Conservation (phyloP, 768 basidiomycete species). For the Boletus reticuloceps region DNA sequence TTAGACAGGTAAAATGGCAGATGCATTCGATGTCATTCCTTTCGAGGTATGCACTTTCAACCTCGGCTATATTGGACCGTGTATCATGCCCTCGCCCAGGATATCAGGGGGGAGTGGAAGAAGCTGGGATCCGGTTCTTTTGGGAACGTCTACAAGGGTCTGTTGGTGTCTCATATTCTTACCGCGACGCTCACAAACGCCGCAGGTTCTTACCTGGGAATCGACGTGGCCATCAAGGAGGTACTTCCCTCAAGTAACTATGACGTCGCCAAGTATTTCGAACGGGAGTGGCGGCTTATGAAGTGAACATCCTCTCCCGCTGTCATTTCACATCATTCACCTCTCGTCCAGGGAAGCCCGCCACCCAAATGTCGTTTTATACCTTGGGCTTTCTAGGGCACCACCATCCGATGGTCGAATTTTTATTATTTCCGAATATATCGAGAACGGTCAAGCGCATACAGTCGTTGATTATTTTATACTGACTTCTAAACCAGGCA, state of each 20-base stretch:
- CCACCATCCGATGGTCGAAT: conserved; percentile 80
- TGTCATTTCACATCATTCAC: background rate
- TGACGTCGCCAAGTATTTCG: conserved; percentile 96
- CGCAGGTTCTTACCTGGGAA: conserved; percentile 87
- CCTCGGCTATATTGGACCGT: background rate
- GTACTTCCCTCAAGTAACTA: conserved; percentile 89
- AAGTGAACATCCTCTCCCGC: conserved; percentile 43
- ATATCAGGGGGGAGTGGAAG: conserved; percentile 86
- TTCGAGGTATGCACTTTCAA: conserved; percentile 56
- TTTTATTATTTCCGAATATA: conserved; percentile 93
- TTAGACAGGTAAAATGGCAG: conserved; percentile 38
- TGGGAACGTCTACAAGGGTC: conserved; percentile 84
- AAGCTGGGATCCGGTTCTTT: conserved; percentile 91
- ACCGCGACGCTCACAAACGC: conserved; percentile 1
- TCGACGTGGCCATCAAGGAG: conserved; percentile 96
- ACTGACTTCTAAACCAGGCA: conserved; percentile 35
- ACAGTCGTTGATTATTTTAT: background rate
- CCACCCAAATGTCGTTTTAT: conserved; percentile 91
- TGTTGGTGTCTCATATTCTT: conserved; percentile 6
- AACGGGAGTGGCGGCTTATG: conserved; percentile 98
- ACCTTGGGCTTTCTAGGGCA: conserved; percentile 84
- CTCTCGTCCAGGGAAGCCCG: conserved; percentile 60
- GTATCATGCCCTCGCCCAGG: conserved; percentile 41
- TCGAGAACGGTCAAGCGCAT: conserved; percentile 64
- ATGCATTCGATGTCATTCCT: conserved; percentile 86